A percentile compares a stretch with the other conserved stretches of the same genome.
These are phyloP conservation scores for Jaapia argillacea DNA, from an alignment of 768 basidiomycete genomes.

Conservation along the genomic window DNA sequence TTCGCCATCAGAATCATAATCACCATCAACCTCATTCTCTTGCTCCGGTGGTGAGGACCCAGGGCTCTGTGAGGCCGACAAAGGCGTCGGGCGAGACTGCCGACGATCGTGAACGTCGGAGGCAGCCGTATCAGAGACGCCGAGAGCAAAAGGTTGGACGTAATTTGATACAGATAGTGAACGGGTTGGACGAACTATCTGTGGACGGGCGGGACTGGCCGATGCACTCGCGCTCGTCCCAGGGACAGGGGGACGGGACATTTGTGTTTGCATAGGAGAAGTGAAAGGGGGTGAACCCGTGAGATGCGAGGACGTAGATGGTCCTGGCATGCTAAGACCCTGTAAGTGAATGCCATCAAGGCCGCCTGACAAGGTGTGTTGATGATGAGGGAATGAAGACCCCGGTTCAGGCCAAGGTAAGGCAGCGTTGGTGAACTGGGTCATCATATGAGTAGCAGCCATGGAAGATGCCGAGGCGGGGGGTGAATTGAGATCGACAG, in stretches of 20 bases:
- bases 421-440: conserved; percentile 18
- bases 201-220: conserved; percentile 11
- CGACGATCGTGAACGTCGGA: not conserved
- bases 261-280: not conserved
- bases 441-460: conserved; percentile 16
- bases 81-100: conserved; percentile 11
- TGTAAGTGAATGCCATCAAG: no score
- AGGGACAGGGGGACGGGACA: not conserved
- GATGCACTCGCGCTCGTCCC: no score
- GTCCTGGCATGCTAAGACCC: not conserved
- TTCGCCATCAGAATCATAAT: conserved; percentile 18
- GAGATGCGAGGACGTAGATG: not conserved
- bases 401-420: conserved; percentile 4
- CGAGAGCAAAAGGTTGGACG: conserved; percentile 23
- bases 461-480: conserved; percentile 15
- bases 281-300: not conserved
- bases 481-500: conserved; percentile 13
- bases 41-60: conserved; percentile 21
- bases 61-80: conserved; percentile 14
- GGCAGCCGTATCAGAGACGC: conserved; percentile 14
- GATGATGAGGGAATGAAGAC: conserved; percentile 17
- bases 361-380: conserved; percentile 16
- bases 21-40: conserved; percentile 22
- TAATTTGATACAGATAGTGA: no score
- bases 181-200: no score